phyloP scores from a whole-genome alignment of 1,284 basidiomycete genomes.

The Tetrapyrgos nigripes region DNA sequence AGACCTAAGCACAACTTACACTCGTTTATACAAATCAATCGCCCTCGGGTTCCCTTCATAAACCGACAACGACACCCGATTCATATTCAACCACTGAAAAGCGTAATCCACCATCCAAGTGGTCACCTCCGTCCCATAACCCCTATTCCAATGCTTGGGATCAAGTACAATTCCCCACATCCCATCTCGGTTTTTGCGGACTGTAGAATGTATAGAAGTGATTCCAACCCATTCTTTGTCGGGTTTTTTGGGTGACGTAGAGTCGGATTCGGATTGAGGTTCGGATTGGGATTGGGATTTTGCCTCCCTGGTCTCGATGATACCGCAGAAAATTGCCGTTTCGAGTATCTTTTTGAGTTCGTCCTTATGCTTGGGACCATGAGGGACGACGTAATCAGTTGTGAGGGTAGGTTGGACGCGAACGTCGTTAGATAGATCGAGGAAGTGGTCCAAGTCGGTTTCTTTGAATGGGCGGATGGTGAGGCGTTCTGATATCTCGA shows the following conservation, averaged over 20 bases:
- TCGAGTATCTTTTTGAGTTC: slow-evolving; percentile 33
- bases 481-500: slow-evolving; percentile 33
- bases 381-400: slow-evolving; percentile 32
- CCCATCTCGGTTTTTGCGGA: slow-evolving; percentile 33
- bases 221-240: slow-evolving; percentile 9
- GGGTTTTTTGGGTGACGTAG: too few species aligned
- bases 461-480: slow-evolving; percentile 35
- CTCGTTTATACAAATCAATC: slow-evolving; percentile 36
- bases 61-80: slow-evolving; percentile 38
- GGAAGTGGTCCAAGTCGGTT: slow-evolving; percentile 39
- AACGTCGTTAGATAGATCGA: slow-evolving; percentile 39
- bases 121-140: slow-evolving; percentile 41
- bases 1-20: slow-evolving; percentile 31
- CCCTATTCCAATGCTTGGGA: slow-evolving; percentile 37
- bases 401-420: slow-evolving; percentile 37
- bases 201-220: not conserved
- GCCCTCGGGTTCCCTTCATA: slow-evolving; percentile 36
- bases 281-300: too few species aligned
- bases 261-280: too few species aligned
- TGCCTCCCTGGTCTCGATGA: slow-evolving; percentile 38
- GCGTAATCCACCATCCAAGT: slow-evolving; percentile 37
- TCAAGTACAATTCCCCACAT: slow-evolving; percentile 35
- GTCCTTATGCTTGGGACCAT: slow-evolving; percentile 29
- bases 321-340: slow-evolving; percentile 35
- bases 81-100: slow-evolving; percentile 39